These are phyloP conservation scores for Pontederia paniculata DNA, from an alignment of 176 grass and related monocot species.

Conservation along the genomic window DNA sequence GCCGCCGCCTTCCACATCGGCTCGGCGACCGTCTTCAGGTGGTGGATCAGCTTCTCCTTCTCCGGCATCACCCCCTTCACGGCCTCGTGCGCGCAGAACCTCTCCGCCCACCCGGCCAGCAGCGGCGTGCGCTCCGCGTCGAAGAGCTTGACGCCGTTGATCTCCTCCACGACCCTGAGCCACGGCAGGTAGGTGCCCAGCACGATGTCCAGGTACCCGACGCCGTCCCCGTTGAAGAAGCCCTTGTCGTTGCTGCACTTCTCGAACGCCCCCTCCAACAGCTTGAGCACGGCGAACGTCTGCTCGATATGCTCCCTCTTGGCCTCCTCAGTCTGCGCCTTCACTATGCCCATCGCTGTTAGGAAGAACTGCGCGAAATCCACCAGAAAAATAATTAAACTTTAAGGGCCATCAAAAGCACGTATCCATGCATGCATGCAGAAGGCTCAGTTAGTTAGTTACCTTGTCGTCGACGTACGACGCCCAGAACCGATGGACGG, in stretches of 20 bases:
- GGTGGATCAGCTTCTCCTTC: background rate
- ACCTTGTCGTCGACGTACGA: slow-evolving; percentile 41
- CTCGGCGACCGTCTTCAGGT: background rate
- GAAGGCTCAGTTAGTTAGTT: background rate
- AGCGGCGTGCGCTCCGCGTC: background rate
- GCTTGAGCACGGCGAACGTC: background rate
- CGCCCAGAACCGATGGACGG: slow-evolving; percentile 63
- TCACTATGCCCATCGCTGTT: background rate
- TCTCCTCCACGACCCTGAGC: background rate
- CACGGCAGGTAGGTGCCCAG: background rate
- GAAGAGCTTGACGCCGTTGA: background rate
- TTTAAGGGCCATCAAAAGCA: background rate
- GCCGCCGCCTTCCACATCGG: too few relatives aligned
- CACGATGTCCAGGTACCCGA: background rate
- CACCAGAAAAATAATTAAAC: too few relatives aligned
- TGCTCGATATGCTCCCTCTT: background rate
- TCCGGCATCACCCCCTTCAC: background rate
- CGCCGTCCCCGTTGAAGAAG: background rate
- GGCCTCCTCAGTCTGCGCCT: background rate
- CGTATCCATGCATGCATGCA: too few relatives aligned
- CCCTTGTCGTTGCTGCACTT: background rate
- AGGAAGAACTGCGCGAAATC: background rate
- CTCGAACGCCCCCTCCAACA: slow-evolving; percentile 1
- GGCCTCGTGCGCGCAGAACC: background rate
- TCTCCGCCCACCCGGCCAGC: background rate